Percentiles rank a stretch among this genome's conserved stretches.
Evolutionary conservation across 768 basidiomycete species (phyloP).

Genomic region (Astraeus odoratus): DNA sequence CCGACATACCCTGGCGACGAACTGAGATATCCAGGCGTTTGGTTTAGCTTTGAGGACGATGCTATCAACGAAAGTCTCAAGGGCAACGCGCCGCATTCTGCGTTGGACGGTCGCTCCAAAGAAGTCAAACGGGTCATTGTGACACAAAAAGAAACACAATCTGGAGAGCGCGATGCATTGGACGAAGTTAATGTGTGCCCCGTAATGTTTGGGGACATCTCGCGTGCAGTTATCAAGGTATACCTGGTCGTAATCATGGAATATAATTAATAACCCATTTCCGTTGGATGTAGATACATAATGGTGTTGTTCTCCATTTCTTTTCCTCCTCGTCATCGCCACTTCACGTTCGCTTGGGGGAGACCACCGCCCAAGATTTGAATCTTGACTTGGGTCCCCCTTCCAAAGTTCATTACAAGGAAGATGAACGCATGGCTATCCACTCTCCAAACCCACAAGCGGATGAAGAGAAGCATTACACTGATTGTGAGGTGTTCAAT

Average conservation of each 20-base stretch:
- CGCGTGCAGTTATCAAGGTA: conserved; percentile 63
- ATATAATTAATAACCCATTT: not conserved
- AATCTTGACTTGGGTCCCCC: conserved; percentile 75
- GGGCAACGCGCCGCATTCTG: conserved; percentile 29
- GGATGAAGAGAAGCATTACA: conserved; percentile 42
- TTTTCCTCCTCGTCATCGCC: conserved; percentile 46
- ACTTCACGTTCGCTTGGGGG: conserved; percentile 57
- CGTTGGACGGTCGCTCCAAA: conserved; percentile 52
- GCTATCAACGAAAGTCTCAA: conserved; percentile 48
- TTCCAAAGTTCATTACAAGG: conserved; percentile 73
- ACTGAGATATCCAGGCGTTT: conserved; percentile 73
- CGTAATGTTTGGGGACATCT: conserved; percentile 66
- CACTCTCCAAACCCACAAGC: conserved; percentile 45
- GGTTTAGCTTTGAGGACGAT: conserved; percentile 82
- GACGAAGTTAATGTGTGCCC: conserved; percentile 64
- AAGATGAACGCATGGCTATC: conserved; percentile 83
- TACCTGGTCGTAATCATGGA: not conserved
- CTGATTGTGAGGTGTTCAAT: conserved; percentile 38
- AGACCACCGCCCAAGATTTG: conserved; percentile 80
- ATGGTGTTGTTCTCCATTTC: conserved; percentile 66
- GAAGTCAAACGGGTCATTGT: conserved; percentile 74
- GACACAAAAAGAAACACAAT: conserved; percentile 57
- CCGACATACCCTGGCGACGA: conserved; percentile 79
- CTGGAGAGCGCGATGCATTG: conserved; percentile 55
- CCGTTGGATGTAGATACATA: conserved; percentile 46